phyloP scores from a whole-genome alignment of 2,329 filamentous ascomycete species.

The Arachnomyces sp. region DNA sequence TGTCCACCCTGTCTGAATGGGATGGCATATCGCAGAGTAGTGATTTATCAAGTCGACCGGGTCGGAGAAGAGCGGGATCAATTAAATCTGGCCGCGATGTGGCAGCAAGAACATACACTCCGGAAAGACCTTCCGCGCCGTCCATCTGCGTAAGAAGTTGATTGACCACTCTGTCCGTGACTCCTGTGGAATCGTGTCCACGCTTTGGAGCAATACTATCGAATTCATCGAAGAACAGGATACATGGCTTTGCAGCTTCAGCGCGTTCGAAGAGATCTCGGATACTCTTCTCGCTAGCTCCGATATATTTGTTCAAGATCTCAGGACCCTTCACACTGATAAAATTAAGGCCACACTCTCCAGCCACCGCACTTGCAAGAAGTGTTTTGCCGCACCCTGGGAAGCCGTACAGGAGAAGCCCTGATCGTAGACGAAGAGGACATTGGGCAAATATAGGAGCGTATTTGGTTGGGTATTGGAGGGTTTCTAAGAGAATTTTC shows the following conservation, averaged over 20 bases:
- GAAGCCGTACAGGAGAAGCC: slow-evolving; percentile 86
- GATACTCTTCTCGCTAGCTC: slow-evolving; percentile 92
- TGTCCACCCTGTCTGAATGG: slow-evolving; percentile 75
- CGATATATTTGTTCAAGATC: slow-evolving; percentile 98
- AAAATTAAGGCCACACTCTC: slow-evolving; percentile 95
- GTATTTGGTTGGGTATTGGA: slow-evolving; percentile 96
- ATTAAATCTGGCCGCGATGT: slow-evolving; percentile 91
- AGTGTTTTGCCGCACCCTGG: slow-evolving; percentile 96
- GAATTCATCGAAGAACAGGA: slow-evolving; percentile 98
- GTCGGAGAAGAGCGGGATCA: slow-evolving; percentile 83
- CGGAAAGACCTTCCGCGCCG: slow-evolving; percentile 86
- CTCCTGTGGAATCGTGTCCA: slow-evolving; percentile 92
- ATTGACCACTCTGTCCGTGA: slow-evolving; percentile 98
- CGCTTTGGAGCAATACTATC: slow-evolving; percentile 96
- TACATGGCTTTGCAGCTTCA: slow-evolving; percentile 80
- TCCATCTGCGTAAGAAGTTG: slow-evolving; percentile 99
- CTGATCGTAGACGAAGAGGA: slow-evolving; percentile 86
- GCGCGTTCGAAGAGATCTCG: slow-evolving; percentile 92
- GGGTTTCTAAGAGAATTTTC: slow-evolving; percentile 83
- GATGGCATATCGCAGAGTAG: slow-evolving; percentile 84
- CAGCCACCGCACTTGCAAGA: slow-evolving; percentile 90
- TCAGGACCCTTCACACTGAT: slow-evolving; percentile 97
- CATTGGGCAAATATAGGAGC: slow-evolving; percentile 96
- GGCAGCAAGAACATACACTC: slow-evolving; percentile 92
- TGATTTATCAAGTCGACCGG: slow-evolving; percentile 87